These are phyloP conservation scores for Microbotryomycetes sp. DNA, from an alignment of 1,284 basidiomycete species.

Conservation along the genomic window DNA sequence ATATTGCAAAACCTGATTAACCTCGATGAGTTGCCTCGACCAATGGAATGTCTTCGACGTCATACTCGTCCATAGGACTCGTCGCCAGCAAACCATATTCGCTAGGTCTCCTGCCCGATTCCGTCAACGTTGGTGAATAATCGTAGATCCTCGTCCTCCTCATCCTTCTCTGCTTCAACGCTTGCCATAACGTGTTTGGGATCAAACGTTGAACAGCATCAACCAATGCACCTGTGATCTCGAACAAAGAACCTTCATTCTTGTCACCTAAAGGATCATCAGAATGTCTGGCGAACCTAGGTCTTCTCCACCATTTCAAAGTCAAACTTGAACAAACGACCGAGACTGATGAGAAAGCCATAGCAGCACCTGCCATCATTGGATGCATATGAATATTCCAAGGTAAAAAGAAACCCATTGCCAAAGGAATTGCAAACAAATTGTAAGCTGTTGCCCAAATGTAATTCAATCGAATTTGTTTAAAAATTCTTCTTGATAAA, in stretches of 20 bases:
- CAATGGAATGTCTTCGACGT: conserved; percentile 16
- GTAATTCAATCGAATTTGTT: conserved; percentile 76
- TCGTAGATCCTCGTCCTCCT: not conserved
- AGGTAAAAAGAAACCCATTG: conserved; percentile 93
- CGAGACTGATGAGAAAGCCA: conserved; percentile 95
- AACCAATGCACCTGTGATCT: conserved; percentile 16
- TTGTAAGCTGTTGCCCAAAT: conserved; percentile 60
- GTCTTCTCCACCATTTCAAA: conserved; percentile 52
- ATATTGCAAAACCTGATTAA: too few relatives aligned
- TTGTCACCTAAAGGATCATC: conserved; percentile 26
- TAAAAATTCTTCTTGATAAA: conserved; percentile 81
- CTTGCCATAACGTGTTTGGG: not conserved
- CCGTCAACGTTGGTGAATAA: not conserved
- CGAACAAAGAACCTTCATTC: conserved; percentile 19
- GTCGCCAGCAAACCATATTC: conserved; percentile 22
- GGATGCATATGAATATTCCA: conserved; percentile 89
- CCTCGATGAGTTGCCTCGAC: too few relatives aligned
- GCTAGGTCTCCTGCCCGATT: conserved; percentile 10
- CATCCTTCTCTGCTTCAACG: not conserved
- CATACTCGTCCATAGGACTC: conserved; percentile 1
- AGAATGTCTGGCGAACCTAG: conserved; percentile 21
- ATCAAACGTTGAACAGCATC: conserved; percentile 5
- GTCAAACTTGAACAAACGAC: conserved; percentile 86
- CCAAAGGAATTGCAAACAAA: conserved; percentile 72
- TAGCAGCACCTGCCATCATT: conserved; percentile 95